Base-by-base conservation (phyloP, 2,329 filamentous ascomycete species). In the Exophiala spinifera region DNA sequence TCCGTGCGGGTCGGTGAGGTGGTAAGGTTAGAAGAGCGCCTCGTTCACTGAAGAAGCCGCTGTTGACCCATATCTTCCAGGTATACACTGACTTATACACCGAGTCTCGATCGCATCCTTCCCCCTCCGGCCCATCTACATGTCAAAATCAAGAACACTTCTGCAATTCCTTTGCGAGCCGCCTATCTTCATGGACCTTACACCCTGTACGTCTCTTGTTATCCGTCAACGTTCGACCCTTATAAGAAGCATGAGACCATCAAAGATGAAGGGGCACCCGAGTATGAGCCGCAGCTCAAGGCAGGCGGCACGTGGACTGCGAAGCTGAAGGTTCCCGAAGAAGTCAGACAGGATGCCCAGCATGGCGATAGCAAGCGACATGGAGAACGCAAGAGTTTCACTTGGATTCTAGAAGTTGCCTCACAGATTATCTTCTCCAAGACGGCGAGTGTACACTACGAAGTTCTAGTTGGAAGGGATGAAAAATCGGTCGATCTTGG, bases 101-200 rank as follows among this genome's bases (percentile, higher is more conserved):
- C 94, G 3, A 86, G 87, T 36, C 80, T 85, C 66, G 94, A 97
- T 72, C 89, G 89, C 63, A 95, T 96, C 67, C 80, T 96, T 2
- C 94, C 94, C 3, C 87, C 89, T 3, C 92, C 92, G 23, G 77
- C 87, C 61, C 80, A 84, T 64, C 83, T 99, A 34, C 83, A 89
- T 72, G 82, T 99, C 43, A 90, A 89, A 64, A 85, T 99, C 69
- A 92, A 89, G 70, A 99, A 99, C 72, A 91, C 89, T 8, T 94
- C 88, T 36, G 87, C 89, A 53, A 89, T 96, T 61, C 89, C 94
- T 14, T 78, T 97, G 36, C 89, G 94, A 66, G 94, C 94, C 50
- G 94, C 94, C 53, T 99, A 96, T 70, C 86, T 99, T 50, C 94
- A 96, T 73, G 94, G 94, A 0, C 94, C 94, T 1, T 99, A 99